These are phyloP conservation scores for Nicotiana noctiflora DNA, from an alignment of 257 asterid species.

Conservation along the genomic window DNA sequence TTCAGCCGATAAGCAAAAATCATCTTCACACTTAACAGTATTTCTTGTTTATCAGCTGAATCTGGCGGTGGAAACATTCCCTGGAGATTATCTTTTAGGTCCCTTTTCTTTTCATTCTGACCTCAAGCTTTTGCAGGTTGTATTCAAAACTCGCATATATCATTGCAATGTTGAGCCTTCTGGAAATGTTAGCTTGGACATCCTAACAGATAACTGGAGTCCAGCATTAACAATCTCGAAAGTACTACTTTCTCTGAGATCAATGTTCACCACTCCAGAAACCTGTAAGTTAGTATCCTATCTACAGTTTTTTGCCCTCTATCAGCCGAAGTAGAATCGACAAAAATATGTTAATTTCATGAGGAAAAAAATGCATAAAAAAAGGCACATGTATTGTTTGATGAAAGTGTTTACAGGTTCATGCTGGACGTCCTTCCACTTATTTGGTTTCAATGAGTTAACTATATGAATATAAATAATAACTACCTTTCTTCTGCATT, in stretches of 20 bases:
- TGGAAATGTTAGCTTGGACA: slow-evolving; percentile 77
- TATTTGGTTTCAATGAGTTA: not conserved
- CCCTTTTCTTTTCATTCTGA: slow-evolving; percentile 22
- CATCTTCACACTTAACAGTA: not conserved
- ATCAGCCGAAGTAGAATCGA: not conserved
- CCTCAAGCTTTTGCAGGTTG: slow-evolving; percentile 66
- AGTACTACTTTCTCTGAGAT: slow-evolving; percentile 73
- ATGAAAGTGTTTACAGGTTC: not conserved
- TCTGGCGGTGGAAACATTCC: not conserved
- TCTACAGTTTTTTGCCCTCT: not conserved
- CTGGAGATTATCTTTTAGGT: not conserved
- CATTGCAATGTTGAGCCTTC: slow-evolving; percentile 77
- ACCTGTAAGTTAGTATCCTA: slow-evolving; percentile 42
- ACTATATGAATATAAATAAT: not conserved
- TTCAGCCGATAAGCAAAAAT: not conserved
- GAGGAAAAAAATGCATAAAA: not conserved
- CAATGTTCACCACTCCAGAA: slow-evolving; percentile 71
- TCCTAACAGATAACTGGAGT: slow-evolving; percentile 92
- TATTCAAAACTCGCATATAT: slow-evolving; percentile 82
- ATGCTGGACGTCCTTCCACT: not conserved
- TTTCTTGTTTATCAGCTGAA: not conserved
- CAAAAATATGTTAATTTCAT: not conserved
- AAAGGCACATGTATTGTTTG: not conserved
- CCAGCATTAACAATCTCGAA: slow-evolving; percentile 90
- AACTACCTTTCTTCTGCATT: not conserved